Conservation (phyloP, 177 flowering plant species). For the Vitis hybrid region DNA sequence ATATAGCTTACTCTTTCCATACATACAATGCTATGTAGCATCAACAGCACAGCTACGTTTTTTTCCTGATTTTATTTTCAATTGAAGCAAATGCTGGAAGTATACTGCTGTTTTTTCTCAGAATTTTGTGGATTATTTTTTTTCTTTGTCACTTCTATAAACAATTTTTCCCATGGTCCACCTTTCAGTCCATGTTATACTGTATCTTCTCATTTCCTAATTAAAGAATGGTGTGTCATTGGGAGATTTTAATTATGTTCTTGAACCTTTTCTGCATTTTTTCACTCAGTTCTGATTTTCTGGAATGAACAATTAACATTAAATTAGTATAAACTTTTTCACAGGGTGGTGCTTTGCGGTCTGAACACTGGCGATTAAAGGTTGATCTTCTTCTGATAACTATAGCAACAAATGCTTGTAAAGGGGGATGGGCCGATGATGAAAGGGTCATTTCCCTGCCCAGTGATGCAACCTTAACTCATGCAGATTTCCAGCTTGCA, state of each 20-base stretch:
- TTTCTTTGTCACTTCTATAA: no score
- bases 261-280: not conserved
- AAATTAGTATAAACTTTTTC: not conserved
- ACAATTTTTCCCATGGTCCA: no score
- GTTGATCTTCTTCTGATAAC: slow-evolving; percentile 59
- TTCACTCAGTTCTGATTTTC: not conserved
- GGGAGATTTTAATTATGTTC: not conserved
- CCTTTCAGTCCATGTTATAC: no score
- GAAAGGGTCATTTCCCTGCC: slow-evolving; percentile 20
- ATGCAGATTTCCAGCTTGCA: slow-evolving; percentile 71
- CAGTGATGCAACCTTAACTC: slow-evolving; percentile 25
- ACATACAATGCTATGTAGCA: no score
- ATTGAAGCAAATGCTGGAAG: no score
- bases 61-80: no score
- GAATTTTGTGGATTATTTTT: no score
- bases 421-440: slow-evolving; percentile 48
- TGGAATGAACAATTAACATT: not conserved
- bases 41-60: no score
- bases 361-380: slow-evolving; percentile 55
- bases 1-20: no score
- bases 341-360: slow-evolving; percentile 76
- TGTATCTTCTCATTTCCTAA: not conserved
- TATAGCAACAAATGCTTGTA: slow-evolving; percentile 54
- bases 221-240: not conserved
- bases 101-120: no score